phyloP scores from a whole-genome alignment of 2,329 filamentous ascomycete genomes.

The Pestalotiopsis sp. region DNA sequence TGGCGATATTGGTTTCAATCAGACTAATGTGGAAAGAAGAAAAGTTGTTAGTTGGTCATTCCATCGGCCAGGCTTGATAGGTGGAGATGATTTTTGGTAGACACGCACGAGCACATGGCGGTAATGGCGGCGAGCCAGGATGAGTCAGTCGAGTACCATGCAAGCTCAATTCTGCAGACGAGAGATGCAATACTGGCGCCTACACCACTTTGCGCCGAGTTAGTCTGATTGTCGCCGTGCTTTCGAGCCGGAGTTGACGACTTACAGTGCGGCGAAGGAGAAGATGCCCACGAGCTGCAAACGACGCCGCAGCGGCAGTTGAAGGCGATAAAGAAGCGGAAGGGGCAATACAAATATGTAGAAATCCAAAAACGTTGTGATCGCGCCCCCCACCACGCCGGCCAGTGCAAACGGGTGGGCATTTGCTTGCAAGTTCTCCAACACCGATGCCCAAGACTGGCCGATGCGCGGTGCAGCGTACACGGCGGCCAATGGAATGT shows the following conservation, averaged over 20 bases:
- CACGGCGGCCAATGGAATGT: conserved; percentile 12
- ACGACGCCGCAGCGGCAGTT: conserved; percentile 13
- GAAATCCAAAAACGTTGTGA: background rate
- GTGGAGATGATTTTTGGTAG: background rate
- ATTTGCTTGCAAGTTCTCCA: background rate
- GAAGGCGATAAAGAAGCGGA: conserved; percentile 14
- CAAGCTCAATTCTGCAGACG: background rate
- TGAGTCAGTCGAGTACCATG: background rate
- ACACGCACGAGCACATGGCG: background rate
- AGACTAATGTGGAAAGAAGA: conserved; percentile 13
- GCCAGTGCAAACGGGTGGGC: background rate
- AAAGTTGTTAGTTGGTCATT: too few species aligned
- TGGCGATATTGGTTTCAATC: conserved; percentile 20
- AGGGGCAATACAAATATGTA: background rate
- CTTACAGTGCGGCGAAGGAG: conserved; percentile 19
- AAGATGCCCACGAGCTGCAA: conserved; percentile 19
- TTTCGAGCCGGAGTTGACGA: background rate
- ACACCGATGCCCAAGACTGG: conserved; percentile 9
- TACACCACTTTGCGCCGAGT: background rate
- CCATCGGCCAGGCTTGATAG: background rate
- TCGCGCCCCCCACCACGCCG: background rate
- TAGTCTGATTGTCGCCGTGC: background rate
- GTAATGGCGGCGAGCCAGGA: background rate
- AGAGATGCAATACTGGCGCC: background rate
- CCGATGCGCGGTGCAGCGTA: conserved; percentile 14